A percentile compares a stretch with the other conserved stretches of the same genome.
Evolutionary conservation across 768 basidiomycete species (phyloP).

Genomic region (Termitomyces titanicus): DNA sequence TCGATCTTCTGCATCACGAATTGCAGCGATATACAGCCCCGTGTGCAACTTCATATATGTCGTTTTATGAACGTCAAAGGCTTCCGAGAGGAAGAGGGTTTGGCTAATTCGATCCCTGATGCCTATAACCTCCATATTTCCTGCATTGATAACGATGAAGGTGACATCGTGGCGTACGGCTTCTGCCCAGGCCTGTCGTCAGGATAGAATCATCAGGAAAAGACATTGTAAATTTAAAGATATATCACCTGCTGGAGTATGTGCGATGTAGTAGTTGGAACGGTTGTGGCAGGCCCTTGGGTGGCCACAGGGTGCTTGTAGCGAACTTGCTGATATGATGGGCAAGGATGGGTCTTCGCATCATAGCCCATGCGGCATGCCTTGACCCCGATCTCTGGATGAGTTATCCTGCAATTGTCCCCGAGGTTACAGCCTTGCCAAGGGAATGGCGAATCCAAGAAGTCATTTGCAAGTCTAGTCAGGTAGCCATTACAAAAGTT

Average conservation of each 20-base stretch:
- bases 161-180: constrained; percentile 14
- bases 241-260: constrained; percentile 6
- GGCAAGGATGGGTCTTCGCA: background rate
- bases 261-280: background rate
- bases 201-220: background rate
- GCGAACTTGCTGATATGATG: background rate
- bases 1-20: no score
- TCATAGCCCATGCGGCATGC: constrained; percentile 10
- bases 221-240: background rate
- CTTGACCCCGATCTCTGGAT: background rate
- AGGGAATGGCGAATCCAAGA: background rate
- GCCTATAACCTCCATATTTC: constrained; percentile 14
- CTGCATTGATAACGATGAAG: constrained; percentile 15
- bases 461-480: no score
- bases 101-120: constrained; percentile 9
- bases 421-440: constrained; percentile 8
- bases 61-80: background rate
- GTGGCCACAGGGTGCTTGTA: background rate
- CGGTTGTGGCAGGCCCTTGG: background rate
- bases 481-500: background rate
- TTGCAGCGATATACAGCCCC: constrained; percentile 13
- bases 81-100: constrained; percentile 11
- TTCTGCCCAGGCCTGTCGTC: constrained; percentile 12
- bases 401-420: background rate
- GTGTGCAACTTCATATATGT: constrained; percentile 14